Percentiles rank a stretch among this genome's conserved stretches.
Conservation (phyloP, 2,329 filamentous ascomycete species). For the Epichloe baconii region DNA sequence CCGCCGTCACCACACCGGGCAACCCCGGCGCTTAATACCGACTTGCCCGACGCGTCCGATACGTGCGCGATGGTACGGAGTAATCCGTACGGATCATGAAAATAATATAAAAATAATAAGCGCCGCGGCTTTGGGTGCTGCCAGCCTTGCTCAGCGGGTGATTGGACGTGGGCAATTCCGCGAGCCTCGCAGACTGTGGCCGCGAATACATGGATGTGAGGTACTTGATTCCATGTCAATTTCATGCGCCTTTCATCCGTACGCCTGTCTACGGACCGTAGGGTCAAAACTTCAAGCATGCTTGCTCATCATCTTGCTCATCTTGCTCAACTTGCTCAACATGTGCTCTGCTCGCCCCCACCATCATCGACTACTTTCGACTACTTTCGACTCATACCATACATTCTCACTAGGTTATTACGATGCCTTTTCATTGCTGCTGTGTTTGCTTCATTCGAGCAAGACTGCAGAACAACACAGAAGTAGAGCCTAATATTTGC, state of each 20-base stretch:
- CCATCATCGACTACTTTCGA: neutral
- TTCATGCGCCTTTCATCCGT: slow-evolving; percentile 18
- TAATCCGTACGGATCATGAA: too few species aligned
- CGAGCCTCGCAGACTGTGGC: too few species aligned
- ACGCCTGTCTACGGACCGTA: slow-evolving; percentile 25
- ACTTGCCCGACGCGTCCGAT: neutral
- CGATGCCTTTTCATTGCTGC: neutral
- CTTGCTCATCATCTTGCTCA: neutral
- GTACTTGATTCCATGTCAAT: slow-evolving; percentile 20
- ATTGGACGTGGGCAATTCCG: too few species aligned
- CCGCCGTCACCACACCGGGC: neutral
- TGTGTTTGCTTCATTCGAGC: neutral
- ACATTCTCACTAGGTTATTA: neutral
- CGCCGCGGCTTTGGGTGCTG: neutral
- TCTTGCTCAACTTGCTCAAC: neutral
- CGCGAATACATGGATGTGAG: neutral
- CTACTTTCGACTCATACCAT: neutral
- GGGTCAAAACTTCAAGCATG: slow-evolving; percentile 19
- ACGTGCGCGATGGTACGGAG: neutral
- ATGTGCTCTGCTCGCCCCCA: neutral
- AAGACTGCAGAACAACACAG: neutral
- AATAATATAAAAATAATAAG: neutral
- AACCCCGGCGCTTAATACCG: slow-evolving; percentile 3
- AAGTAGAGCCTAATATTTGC: neutral
- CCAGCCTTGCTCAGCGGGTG: neutral